Evolutionary conservation across 2,329 filamentous ascomycete species (phyloP), one percentile per base, ranked within the genome.

Genomic region (Arthrobotrys sinensis): DNA sequence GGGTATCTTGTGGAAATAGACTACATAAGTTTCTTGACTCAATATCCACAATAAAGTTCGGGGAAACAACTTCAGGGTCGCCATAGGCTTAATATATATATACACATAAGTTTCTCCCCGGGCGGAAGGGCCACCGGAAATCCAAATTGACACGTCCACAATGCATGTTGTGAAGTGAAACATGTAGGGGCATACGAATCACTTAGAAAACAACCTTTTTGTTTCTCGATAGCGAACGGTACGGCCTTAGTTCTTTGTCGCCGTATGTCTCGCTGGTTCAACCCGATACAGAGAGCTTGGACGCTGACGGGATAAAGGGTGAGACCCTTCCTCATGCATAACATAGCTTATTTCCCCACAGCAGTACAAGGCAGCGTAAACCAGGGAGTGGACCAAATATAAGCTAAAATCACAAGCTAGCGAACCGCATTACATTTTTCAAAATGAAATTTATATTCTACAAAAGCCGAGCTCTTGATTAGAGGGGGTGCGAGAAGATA

Each of bases 281-380:
- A 62, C 52, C 24, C 43, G 38, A 66, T 53, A 62, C 28, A 60
- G 52, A 57, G 32, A 71, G 48, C 67, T 78, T 78, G 40, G 73
- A 71, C 67, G 32, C 43, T 64, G 73, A 64, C 50, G 73, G 66
- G 67, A 52, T 38, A 21, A 7, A 64, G 46, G 68, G 57, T 72
- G 68, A 72, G 68, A 72, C 68, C 55, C 52, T 40, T 57, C 52
- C 62, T 19, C 8, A 38, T 64, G 68, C 55, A 72, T 57, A 36
- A 36, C 48, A 57, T 38, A 36, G 53, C 36, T 34, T 36, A 40
- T 19, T 62, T 32, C 55, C 55, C 67, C 50, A 19, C 24, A 28
- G 24, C 52, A 69, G 14, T 40, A 57, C 40, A 66, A 66, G n/a
- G 8, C 21, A 68, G n/a, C 36, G 36, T 55, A 45, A 50, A 63